Conservation (phyloP, 345 rosid species). For the Microcos paniculata region DNA sequence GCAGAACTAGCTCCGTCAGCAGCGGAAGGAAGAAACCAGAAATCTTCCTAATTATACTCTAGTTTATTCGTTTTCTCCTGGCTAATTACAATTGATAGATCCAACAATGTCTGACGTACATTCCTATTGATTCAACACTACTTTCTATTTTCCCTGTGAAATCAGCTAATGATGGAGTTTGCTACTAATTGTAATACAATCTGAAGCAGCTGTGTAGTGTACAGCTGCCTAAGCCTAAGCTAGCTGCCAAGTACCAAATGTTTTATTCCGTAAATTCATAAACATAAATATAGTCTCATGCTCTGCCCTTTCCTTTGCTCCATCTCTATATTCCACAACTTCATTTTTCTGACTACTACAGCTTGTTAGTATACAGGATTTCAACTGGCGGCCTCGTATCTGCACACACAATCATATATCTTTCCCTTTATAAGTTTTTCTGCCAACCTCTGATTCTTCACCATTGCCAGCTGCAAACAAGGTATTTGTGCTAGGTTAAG, state of each 20-base stretch:
- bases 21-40: no score
- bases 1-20: no score
- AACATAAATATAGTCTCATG: neutral
- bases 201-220: neutral
- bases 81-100: neutral
- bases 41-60: no score
- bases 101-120: neutral
- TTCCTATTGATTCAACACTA: neutral
- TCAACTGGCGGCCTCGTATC: conserved; percentile 62
- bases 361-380: neutral
- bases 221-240: neutral
- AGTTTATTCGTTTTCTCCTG: no score
- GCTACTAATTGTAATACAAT: neutral
- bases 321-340: neutral
- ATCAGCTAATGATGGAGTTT: neutral
- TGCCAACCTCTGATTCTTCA: conserved; percentile 96
- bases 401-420: conserved; percentile 90
- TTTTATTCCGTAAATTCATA: neutral
- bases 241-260: neutral
- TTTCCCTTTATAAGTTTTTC: conserved; percentile 81
- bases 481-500: neutral
- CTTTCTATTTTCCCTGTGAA: neutral
- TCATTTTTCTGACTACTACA: neutral
- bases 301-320: neutral
- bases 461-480: conserved; percentile 90